Base-by-base conservation (phyloP, 2,329 filamentous ascomycete species). In the Westerdykella aurantiaca region DNA sequence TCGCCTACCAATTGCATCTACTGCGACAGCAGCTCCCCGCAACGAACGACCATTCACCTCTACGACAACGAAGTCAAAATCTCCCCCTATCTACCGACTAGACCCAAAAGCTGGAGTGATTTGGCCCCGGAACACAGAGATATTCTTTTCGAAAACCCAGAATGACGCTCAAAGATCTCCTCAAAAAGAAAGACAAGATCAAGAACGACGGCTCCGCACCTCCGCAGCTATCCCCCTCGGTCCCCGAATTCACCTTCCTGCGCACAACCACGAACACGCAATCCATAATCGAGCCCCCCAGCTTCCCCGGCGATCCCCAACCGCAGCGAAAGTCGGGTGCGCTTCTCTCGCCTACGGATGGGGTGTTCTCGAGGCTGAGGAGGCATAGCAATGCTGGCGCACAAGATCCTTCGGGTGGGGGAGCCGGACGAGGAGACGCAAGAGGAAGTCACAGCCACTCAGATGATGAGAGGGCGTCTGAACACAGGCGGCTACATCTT, bases 241-340 rank as follows among this genome's bases (percentile, higher is more conserved):
- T 64, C n/a, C 60, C 60, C 43, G 82, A 86, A 55, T 88, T 96
- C 71, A 88, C 78, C 50, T 88, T 96, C 70, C 77, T 93, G 60
- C 84, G 89, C 49, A 85, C 87, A 52, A 91, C 95, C 61, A 95
- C 90, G 1, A 71, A 82, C 52, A 82, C 83, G 1, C 79, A 89
- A 63, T 88, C 96, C 66, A 72, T 85, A 52, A 87, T 95, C 63
- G 74, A 81, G 44, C 86, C 87, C 10, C 85, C 88, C 6, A 63
- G 64, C 41, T 76, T 75, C 53, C 69, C 69, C 12, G 73, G 72
- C 44, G 74, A 60, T 39, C 58, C 56, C 22, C 33, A 14, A 14
- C 33, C 33, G n/a, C 56, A 52, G 50, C 56, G 60, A 56, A 50
- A 59, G 50, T 49, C 48, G 50, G 38, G 47, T 33, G 56, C 55